Evolutionary conservation across 306 rosid species (phyloP), one percentile per base, ranked within the genome.

Genomic region (Dryas drummondii): DNA sequence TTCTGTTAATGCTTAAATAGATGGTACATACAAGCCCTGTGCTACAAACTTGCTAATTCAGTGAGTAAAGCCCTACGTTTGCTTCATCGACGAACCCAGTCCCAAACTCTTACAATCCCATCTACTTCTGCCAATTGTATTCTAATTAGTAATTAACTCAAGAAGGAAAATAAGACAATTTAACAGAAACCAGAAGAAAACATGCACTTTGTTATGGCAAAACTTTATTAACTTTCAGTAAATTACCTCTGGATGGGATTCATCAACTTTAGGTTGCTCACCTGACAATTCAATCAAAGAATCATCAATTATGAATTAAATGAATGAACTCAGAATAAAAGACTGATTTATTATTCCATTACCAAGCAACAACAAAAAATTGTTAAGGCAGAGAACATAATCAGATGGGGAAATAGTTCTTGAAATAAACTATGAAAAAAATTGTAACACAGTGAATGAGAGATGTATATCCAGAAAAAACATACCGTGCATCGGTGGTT

Each of bases 261-360:
- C 65, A 64, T 77, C 87, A 45, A 52, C 52, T 70, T 73, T 80
- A 27, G 82, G 48, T 46, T 63, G 80, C 65, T 73, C 82, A 62
- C 72, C 84, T 84, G 75, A 7, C 22, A 54, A 58, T 22, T 72
- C n/a, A 72, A 66, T 57, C 22, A 71, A 66, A 71, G 45, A 57
- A 8, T 45, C 27, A 66, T 11, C 16, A 66, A 53, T 58, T 56
- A 53, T 8, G 32, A 66, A 40, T 37, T 40, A 66, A 40, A 45
- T 49, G 8, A n/a, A 72, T 46, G 37, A 62, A 40, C 44, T 51
- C 6, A 62, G 37, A 53, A 54, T 7, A 54, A 32, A 40, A 53
- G 22, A 15, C 40, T 55, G 46, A 13, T 19, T 42, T 26, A 9
- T 42, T 26, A 9, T 45, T 54, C 47, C 6, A 40, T 16, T 16